Base-by-base conservation (phyloP, 2,329 filamentous ascomycete genomes). In the Cladophialophora bantiana region DNA sequence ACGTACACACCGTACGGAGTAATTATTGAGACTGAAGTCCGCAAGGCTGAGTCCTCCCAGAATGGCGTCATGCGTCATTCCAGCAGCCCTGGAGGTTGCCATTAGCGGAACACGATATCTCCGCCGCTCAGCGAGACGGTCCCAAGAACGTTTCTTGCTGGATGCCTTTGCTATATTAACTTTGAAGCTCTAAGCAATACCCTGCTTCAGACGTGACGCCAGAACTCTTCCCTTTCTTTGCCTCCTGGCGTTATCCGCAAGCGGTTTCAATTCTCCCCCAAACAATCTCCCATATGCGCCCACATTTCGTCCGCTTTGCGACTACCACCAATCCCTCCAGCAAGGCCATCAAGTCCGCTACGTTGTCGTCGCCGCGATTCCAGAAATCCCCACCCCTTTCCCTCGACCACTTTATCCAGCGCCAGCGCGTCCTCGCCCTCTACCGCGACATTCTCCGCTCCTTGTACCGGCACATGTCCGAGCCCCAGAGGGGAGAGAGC, bases 361-460 rank as follows among this genome's bases (percentile, higher is more conserved):
- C 12, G 18, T 7, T 32, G 13, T 35, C 59, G 15, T 15, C 57
- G 59, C 53, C 59, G 31, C 59, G 59, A 36, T 38, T 62, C 32
- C 59, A 38, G 3, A 65, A 68, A 62, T 50, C 63, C 5, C 60
- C 67, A 4, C 59, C 65, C 4, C 67, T 73, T 31, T 68, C 67
- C 20, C 66, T 74, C 20, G 72, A 74, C 40, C 72, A 74, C 57
- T 82, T 82, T 52, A 77, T 82, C 40, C 78, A 81, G 69, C 76
- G 78, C 60, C 78, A 81, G 59, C 77, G 80, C 7, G 79, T 78
- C 0, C 68, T 82, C n/a, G 65, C 74, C n/a, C 70, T 82, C 7
- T 82, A 79, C 77, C 77, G 80, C 15, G 77, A 80, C 36, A 80
- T 82, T 38, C 71, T 80, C 10, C 73, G 80, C 56, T 75, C 78